Conservation (phyloP, 1,284 basidiomycete genomes). For the Marasmius tenuissimus region DNA sequence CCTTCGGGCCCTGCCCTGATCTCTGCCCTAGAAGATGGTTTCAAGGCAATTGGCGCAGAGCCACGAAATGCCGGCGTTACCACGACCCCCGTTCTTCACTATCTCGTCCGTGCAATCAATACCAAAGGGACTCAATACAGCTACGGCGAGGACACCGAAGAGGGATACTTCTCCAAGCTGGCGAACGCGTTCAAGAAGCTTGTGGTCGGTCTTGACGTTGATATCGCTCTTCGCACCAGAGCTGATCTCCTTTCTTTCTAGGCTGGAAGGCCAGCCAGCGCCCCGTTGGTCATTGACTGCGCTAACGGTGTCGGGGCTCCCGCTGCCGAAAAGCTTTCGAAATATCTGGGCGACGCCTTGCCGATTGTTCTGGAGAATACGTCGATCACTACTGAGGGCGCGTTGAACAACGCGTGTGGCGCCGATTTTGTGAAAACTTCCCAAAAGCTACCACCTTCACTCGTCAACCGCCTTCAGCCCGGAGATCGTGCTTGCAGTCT, state of each 20-base stretch:
- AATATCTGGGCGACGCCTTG: conserved; percentile 56
- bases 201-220: conserved; percentile 56
- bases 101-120: conserved; percentile 90
- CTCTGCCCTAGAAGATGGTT: conserved; percentile 80
- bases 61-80: conserved; percentile 79
- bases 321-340: conserved; percentile 59
- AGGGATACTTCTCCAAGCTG: conserved; percentile 89
- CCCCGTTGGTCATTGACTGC: conserved; percentile 86
- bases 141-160: conserved; percentile 83
- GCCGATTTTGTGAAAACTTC: conserved; percentile 97
- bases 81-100: conserved; percentile 96
- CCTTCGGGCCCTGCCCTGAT: conserved; percentile 88
- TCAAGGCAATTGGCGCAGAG: conserved; percentile 68
- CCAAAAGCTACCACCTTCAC: conserved; percentile 80
- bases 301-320: conserved; percentile 95
- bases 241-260: conserved; percentile 24
- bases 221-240: conserved; percentile 9
- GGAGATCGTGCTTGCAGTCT: conserved; percentile 88
- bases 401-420: conserved; percentile 87
- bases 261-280: conserved; percentile 60
- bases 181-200: conserved; percentile 86
- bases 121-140: conserved; percentile 74
- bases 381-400: conserved; percentile 63
- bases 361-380: conserved; percentile 69
- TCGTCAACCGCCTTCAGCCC: conserved; percentile 58